Percentiles rank a stretch among this genome's conserved stretches.
Conservation (phyloP, 345 rosid species). For the Eucalyptus regnans region DNA sequence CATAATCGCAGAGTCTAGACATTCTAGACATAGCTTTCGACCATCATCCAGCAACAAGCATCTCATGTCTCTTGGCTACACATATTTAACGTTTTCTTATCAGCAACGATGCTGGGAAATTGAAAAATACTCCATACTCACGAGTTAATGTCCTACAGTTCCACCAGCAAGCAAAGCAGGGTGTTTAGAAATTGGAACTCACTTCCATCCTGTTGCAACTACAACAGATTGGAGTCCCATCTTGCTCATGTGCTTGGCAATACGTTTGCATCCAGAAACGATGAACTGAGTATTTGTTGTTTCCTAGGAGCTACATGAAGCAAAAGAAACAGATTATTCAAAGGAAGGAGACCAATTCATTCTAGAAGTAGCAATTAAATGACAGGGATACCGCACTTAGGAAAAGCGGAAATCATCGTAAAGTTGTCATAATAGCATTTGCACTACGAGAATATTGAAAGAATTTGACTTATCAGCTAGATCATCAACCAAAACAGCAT, state of each 20-base stretch:
- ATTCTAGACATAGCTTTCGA: constrained; percentile 32
- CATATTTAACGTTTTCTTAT: background rate
- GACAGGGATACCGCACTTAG: background rate
- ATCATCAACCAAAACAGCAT: background rate
- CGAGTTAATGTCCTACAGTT: background rate
- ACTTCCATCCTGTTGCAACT: constrained; percentile 97
- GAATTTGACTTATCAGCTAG: background rate
- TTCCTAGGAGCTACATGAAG: background rate
- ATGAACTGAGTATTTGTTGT: constrained; percentile 39
- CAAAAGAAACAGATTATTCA: background rate
- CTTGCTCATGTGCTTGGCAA: constrained; percentile 85
- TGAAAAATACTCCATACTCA: background rate
- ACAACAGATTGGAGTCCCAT: constrained; percentile 77
- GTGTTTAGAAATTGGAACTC: background rate
- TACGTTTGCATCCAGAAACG: constrained; percentile 89
- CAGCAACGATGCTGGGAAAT: background rate
- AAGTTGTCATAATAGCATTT: background rate
- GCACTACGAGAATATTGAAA: background rate
- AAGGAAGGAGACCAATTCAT: background rate
- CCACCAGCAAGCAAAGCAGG: background rate
- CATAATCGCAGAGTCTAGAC: constrained; percentile 26
- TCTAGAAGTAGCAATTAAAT: background rate
- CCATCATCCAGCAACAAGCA: constrained; percentile 34
- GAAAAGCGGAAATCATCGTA: background rate
- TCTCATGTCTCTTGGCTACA: constrained; percentile 19